phyloP scores from a whole-genome alignment of 805 yeast genomes.

The Candida hungchunana region DNA sequence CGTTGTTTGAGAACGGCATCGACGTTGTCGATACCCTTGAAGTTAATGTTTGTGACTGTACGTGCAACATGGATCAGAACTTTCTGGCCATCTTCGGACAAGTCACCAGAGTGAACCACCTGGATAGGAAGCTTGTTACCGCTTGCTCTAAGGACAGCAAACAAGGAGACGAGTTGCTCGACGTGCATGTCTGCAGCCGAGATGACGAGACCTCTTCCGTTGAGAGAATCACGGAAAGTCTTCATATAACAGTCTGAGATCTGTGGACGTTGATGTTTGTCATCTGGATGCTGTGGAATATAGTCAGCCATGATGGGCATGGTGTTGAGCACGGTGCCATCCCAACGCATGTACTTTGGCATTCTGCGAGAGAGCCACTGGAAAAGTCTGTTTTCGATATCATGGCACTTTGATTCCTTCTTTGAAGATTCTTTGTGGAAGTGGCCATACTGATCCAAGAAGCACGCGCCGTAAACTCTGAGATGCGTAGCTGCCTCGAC shows the following conservation, averaged over 20 bases:
- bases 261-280: conserved; percentile 17
- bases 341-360: conserved; percentile 38
- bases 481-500: conserved; percentile 26
- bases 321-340: conserved; percentile 25
- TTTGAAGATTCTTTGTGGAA: conserved; percentile 2
- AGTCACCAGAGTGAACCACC: conserved; percentile 34
- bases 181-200: conserved; percentile 29
- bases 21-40: conserved; percentile 15
- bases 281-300: conserved; percentile 9
- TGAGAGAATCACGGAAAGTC: conserved; percentile 24
- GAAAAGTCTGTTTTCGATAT: conserved; percentile 34
- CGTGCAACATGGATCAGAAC: conserved; percentile 34
- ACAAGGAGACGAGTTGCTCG: conserved; percentile 26
- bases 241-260: conserved; percentile 28
- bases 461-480: conserved; percentile 28
- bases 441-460: conserved; percentile 19
- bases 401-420: conserved; percentile 24
- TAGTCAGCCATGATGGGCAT: conserved; percentile 19
- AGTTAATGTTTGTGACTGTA: conserved; percentile 2
- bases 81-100: conserved; percentile 29
- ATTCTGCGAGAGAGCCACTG: conserved; percentile 34
- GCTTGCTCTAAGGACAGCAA: conserved; percentile 37
- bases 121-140: conserved; percentile 39
- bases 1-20: conserved; percentile 2
- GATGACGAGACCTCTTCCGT: conserved; percentile 33